Conservation (phyloP, 1,139 yeast genomes). For the Scheffersomyces lignicola region DNA sequence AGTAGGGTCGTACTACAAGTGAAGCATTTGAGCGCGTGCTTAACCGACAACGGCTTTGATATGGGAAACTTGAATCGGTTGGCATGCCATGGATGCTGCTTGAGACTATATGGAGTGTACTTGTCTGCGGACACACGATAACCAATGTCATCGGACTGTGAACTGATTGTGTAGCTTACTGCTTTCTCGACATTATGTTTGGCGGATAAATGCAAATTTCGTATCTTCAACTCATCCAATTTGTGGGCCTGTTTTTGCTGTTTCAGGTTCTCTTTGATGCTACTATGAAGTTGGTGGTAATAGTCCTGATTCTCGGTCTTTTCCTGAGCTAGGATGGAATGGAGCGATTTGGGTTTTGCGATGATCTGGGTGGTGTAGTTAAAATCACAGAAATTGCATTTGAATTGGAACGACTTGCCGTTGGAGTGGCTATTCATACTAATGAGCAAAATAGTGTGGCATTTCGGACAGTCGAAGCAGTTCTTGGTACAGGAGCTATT, state of each 20-base stretch:
- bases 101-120: background rate
- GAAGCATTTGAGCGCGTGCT: slow-evolving; percentile 24
- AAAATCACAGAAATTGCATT: slow-evolving; percentile 33
- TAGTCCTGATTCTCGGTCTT: slow-evolving; percentile 11
- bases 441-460: slow-evolving; percentile 28
- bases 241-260: background rate
- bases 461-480: slow-evolving; percentile 43
- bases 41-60: slow-evolving; percentile 23
- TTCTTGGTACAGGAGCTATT: slow-evolving; percentile 31
- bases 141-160: background rate
- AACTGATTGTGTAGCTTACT: background rate
- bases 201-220: slow-evolving; percentile 10
- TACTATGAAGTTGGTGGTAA: slow-evolving; percentile 10
- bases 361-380: slow-evolving; percentile 28
- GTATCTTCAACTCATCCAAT: slow-evolving; percentile 6
- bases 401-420: slow-evolving; percentile 37
- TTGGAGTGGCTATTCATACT: slow-evolving; percentile 24
- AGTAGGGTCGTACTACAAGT: slow-evolving; percentile 26
- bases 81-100: background rate
- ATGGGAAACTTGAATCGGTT: slow-evolving; percentile 16
- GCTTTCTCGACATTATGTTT: background rate
- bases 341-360: slow-evolving; percentile 36
- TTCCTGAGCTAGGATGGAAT: slow-evolving; percentile 25
- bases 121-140: background rate
- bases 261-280: slow-evolving; percentile 9